Evolutionary conservation across 306 rosid genomes (phyloP), one percentile per base, ranked within the genome.

Genomic region (Acacia acuminata): DNA sequence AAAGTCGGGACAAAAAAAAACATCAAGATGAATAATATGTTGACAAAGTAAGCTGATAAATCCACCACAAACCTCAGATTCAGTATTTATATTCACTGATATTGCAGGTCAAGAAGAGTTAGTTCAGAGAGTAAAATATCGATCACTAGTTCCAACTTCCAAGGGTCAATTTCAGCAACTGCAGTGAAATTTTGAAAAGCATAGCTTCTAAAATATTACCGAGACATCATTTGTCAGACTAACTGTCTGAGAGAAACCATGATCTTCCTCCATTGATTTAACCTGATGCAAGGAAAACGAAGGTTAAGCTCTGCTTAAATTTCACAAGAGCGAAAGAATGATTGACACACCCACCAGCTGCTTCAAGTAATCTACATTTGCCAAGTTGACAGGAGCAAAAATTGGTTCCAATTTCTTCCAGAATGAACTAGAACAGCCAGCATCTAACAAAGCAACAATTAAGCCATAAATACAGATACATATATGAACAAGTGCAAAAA

Each of bases 351-450:
- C 73, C 44, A 93, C 98, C 97, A 82, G 91, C 82, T 91, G 91
- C 90, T 91, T 93, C 89, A 89, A 83, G 85, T 67, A 85, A 75
- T 87, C 85, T 76, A 75, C 81, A 75, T 78, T 89, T 72, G 83
- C 91, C 76, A 83, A 81, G 87, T 84, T 83, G 75, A 90, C 85
- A 81, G 94, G 76, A 81, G 90, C 88, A 86, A 93, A 90, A 77
- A 82, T 38, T 58, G 86, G 88, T 81, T 94, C 97, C 90, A 88
- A 63, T 82, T 90, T 86, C 94, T 90, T 89, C 98, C 98, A 94
- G 85, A 93, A 93, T 64, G 88, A 19, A 87, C 93, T 83, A 55
- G 97, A 91, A 81, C 95, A 89, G 61, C 94, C 89, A 76, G 81
- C 80, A 88, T 89, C 98, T 94, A 87, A 60, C 74, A 80, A 75